Evolutionary conservation across 2,329 filamentous ascomycete species (phyloP).

Genomic region (Pestalotiopsis sp.): DNA sequence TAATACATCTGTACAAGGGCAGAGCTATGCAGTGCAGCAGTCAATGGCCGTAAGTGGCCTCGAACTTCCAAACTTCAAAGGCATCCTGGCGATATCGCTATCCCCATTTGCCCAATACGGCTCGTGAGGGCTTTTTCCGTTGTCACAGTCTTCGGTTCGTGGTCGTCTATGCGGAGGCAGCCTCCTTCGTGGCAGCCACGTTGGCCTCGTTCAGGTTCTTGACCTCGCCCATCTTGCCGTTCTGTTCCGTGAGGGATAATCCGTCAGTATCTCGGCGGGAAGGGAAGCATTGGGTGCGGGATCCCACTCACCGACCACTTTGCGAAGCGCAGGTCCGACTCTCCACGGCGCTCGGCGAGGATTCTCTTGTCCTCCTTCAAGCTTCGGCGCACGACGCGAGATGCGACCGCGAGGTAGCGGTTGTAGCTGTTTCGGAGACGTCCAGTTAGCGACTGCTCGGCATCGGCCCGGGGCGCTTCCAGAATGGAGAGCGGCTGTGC

Average conservation of each 20-base stretch:
- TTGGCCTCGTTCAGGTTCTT: conserved; percentile 70
- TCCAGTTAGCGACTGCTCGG: conserved; percentile 34
- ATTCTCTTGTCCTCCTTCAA: conserved; percentile 95
- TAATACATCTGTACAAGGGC: conserved; percentile 35
- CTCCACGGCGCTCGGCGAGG: conserved; percentile 83
- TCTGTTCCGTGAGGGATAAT: conserved; percentile 58
- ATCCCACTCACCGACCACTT: conserved; percentile 87
- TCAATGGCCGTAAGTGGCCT: neutral
- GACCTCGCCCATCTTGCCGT: conserved; percentile 91
- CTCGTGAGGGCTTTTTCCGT: neutral
- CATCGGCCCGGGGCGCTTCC: conserved; percentile 17
- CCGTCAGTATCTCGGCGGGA: conserved; percentile 17
- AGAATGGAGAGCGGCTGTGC: conserved; percentile 12
- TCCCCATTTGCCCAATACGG: neutral
- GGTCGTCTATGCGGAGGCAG: conserved; percentile 37
- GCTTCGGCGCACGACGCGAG: conserved; percentile 92
- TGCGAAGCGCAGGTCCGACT: conserved; percentile 85
- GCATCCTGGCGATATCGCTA: neutral
- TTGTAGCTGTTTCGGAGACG: conserved; percentile 77
- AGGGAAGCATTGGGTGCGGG: conserved; percentile 13
- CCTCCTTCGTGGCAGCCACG: conserved; percentile 38
- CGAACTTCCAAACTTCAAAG: neutral
- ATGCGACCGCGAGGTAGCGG: conserved; percentile 95
- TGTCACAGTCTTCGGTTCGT: conserved; percentile 13
- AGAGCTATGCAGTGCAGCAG: conserved; percentile 12